Percentiles rank a stretch among this genome's conserved stretches.
Evolutionary conservation across 2,329 filamentous ascomycete species (phyloP).

Genomic region (Coniella lustricola): DNA sequence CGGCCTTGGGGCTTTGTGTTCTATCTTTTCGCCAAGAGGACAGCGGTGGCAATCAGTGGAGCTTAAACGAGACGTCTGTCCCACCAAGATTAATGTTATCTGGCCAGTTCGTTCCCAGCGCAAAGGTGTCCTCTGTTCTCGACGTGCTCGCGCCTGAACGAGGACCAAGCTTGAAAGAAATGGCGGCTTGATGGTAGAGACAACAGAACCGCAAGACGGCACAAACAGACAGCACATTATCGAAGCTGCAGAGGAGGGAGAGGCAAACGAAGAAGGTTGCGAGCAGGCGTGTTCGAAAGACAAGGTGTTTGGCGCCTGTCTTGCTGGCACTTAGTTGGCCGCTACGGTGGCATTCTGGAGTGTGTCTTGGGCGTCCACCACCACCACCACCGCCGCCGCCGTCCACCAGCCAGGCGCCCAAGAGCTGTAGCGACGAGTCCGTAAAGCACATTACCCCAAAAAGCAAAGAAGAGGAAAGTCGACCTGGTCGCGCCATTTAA

Average conservation of each 20-base stretch:
- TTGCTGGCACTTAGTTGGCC: not conserved
- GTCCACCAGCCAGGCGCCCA: not conserved
- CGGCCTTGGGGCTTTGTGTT: too few species aligned
- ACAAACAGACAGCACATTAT: too few species aligned
- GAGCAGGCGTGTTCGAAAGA: too few species aligned
- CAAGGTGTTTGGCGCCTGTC: not conserved
- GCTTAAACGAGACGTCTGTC: too few species aligned
- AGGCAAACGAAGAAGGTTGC: not conserved
- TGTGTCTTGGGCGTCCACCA: not conserved
- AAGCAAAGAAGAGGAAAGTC: not conserved
- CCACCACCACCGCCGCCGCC: not conserved
- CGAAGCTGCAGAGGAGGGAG: too few species aligned
- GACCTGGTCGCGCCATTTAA: not conserved
- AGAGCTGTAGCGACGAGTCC: not conserved
- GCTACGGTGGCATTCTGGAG: not conserved
- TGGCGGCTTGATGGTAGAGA: too few species aligned
- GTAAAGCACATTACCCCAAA: not conserved
- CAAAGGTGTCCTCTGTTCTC: not conserved
- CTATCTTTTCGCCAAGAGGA: too few species aligned
- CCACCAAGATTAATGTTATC: not conserved
- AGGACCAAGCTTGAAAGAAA: too few species aligned
- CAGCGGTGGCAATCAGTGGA: too few species aligned
- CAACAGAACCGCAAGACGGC: too few species aligned
- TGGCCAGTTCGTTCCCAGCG: not conserved
- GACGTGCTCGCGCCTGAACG: too few species aligned